phyloP scores from a whole-genome alignment of 2,329 filamentous ascomycete species.

The Sporothrix pallida region DNA sequence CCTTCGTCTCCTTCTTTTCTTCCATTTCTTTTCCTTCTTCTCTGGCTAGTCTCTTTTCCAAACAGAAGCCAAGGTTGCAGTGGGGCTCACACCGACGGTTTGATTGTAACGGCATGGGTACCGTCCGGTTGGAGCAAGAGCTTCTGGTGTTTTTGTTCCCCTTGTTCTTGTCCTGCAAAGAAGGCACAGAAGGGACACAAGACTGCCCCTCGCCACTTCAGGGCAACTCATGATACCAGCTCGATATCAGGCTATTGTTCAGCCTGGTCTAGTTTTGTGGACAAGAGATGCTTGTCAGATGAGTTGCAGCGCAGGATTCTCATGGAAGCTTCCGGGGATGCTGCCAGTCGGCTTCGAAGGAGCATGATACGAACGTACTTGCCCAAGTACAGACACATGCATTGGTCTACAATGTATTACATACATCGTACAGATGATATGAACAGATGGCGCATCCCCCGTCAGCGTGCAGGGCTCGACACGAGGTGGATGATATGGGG shows the following conservation, averaged over 20 bases:
- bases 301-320: not conserved
- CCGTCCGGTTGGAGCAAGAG: not conserved
- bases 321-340: not conserved
- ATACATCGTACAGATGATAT: not conserved
- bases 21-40: not conserved
- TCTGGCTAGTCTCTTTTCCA: not conserved
- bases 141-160: not conserved
- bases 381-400: not conserved
- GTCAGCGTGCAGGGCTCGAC: slow-evolving; percentile 20
- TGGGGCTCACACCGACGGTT: not conserved
- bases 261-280: not conserved
- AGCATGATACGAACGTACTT: not conserved
- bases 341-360: not conserved
- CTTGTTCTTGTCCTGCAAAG: not conserved
- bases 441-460: not conserved
- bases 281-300: not conserved
- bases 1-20: not conserved
- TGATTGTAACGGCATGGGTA: slow-evolving; percentile 19
- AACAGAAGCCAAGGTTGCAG: not conserved
- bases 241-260: slow-evolving; percentile 5
- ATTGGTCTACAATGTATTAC: not conserved
- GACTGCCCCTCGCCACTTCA: not conserved
- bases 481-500: not conserved
- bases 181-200: not conserved
- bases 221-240: not conserved